These are phyloP conservation scores for Hypoxylon fragiforme DNA, from an alignment of 495 filamentous ascomycete species.

Conservation along the genomic window DNA sequence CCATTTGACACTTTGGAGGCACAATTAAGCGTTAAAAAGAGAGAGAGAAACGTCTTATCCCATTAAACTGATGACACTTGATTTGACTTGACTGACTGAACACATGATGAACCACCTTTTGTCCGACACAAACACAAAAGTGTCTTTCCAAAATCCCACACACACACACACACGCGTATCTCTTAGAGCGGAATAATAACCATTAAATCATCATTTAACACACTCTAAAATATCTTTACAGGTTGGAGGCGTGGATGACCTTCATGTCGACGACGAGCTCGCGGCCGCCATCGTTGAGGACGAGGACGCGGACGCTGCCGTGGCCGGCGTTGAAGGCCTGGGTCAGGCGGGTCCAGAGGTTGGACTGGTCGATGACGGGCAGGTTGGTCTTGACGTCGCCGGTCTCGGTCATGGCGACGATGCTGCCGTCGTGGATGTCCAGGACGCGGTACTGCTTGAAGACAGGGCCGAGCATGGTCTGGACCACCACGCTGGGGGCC, in stretches of 20 bases:
- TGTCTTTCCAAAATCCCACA: too few relatives aligned
- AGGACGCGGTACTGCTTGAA: slow-evolving; percentile 99
- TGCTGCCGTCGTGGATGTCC: slow-evolving; percentile 84
- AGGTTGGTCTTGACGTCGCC: slow-evolving; percentile 98
- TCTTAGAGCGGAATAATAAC: too few relatives aligned
- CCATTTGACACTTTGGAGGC: too few relatives aligned
- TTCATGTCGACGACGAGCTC: slow-evolving; percentile 99
- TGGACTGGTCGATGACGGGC: slow-evolving; percentile 89
- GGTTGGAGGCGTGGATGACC: slow-evolving; percentile 77
- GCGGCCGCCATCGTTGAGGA: slow-evolving; percentile 90
- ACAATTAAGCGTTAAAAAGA: too few relatives aligned
- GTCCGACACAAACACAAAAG: too few relatives aligned
- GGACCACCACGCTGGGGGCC: slow-evolving; percentile 91
- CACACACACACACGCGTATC: too few relatives aligned
- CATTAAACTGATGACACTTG: slow-evolving; percentile 24
- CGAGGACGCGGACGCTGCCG: slow-evolving; percentile 89
- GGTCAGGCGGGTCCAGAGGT: slow-evolving; percentile 77
- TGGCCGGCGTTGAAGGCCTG: slow-evolving; percentile 89
- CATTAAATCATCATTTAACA: too few relatives aligned
- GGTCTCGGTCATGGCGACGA: slow-evolving; percentile 58
- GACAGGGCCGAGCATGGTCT: slow-evolving; percentile 99
- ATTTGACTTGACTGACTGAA: too few relatives aligned
- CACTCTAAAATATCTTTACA: slow-evolving; percentile 45
- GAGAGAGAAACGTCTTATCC: too few relatives aligned
- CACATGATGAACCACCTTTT: too few relatives aligned